Conservation (phyloP, 331 rosid species). For the Malus hybrid region DNA sequence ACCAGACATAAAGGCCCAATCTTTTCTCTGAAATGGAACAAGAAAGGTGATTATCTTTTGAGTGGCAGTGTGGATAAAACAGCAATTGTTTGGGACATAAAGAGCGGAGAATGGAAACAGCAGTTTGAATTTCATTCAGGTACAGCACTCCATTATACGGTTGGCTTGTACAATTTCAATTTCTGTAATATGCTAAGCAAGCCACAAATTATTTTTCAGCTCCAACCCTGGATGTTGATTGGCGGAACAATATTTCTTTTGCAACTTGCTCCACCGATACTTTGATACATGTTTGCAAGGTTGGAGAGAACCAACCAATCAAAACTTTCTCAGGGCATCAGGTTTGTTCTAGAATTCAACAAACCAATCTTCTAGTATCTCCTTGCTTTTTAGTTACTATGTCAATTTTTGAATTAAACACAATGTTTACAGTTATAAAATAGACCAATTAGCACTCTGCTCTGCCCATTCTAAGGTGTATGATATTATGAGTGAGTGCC, state of each 20-base stretch:
- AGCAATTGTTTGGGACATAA: constrained; percentile 94
- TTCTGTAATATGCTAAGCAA: not conserved
- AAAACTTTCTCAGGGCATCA: constrained; percentile 85
- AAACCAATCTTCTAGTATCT: not conserved
- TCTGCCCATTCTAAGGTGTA: not conserved
- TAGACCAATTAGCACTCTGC: not conserved
- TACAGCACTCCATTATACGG: constrained; percentile 7
- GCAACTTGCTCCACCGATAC: constrained; percentile 88
- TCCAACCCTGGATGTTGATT: constrained; percentile 97
- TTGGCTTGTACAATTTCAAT: not conserved
- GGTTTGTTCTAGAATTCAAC: constrained; percentile 38
- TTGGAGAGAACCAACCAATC: constrained; percentile 80
- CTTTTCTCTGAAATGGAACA: constrained; percentile 96
- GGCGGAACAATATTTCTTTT: constrained; percentile 84
- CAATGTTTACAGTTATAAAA: not conserved
- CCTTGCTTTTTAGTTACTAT: not conserved
- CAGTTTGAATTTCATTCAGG: constrained; percentile 95
- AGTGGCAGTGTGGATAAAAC: constrained; percentile 97
- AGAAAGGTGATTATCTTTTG: constrained; percentile 94
- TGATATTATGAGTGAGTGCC: not conserved
- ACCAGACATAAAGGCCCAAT: constrained; percentile 90
- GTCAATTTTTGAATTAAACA: not conserved
- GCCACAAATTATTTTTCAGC: constrained; percentile 33
- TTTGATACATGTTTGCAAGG: constrained; percentile 88
- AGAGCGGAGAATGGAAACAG: constrained; percentile 92